Conservation (phyloP, 2,329 filamentous ascomycete species). For the Monilinia laxa region DNA sequence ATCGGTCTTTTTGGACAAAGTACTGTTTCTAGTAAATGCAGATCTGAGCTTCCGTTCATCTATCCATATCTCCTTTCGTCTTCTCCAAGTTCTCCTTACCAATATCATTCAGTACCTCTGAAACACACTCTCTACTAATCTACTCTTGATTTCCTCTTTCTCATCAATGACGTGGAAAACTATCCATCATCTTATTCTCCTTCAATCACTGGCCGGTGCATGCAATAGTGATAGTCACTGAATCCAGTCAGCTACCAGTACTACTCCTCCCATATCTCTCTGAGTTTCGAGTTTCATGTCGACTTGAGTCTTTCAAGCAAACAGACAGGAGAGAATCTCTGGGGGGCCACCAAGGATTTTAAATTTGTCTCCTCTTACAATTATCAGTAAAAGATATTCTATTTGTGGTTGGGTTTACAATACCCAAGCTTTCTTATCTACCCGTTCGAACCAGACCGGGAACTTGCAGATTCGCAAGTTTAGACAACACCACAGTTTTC, state of each 20-base stretch:
- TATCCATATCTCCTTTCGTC: slow-evolving; percentile 13
- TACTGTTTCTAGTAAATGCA: slow-evolving; percentile 22
- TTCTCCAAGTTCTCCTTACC: slow-evolving; percentile 6
- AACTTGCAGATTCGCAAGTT: slow-evolving; percentile 21
- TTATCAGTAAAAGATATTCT: slow-evolving; percentile 7
- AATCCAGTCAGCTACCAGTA: slow-evolving; percentile 20
- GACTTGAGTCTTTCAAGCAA: neutral
- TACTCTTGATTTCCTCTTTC: slow-evolving; percentile 21
- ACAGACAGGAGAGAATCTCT: neutral
- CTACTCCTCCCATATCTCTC: neutral
- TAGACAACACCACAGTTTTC: slow-evolving; percentile 23
- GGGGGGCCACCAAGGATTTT: neutral
- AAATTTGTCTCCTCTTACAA: slow-evolving; percentile 12
- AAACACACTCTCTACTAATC: neutral
- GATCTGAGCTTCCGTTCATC: slow-evolving; percentile 25
- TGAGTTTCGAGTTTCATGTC: neutral
- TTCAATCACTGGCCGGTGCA: slow-evolving; percentile 37
- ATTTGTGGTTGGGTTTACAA: slow-evolving; percentile 18
- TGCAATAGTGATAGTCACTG: slow-evolving; percentile 33
- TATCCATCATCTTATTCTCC: slow-evolving; percentile 36
- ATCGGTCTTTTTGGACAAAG: neutral
- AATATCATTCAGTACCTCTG: neutral
- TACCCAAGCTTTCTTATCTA: slow-evolving; percentile 24
- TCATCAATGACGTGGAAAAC: slow-evolving; percentile 39
- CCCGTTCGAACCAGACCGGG: slow-evolving; percentile 17